Percentiles rank a stretch among this genome's conserved stretches.
Conservation (phyloP, 2,329 filamentous ascomycete species). For the Fusarium armeniacum region DNA sequence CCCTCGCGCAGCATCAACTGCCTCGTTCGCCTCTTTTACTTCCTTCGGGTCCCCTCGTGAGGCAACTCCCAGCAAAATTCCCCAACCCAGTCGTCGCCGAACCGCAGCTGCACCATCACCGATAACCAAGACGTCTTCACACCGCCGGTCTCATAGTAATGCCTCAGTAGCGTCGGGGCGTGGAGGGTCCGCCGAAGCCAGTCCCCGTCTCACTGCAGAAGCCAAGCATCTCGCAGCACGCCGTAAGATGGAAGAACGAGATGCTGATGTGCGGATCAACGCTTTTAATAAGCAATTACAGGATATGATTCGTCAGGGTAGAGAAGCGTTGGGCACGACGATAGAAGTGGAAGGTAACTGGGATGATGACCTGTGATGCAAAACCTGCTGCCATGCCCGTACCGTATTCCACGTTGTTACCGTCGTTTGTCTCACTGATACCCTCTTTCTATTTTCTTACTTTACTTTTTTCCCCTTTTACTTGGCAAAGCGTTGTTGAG, state of each 20-base stretch:
- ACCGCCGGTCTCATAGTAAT: slow-evolving; percentile 63
- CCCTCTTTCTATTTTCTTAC: slow-evolving; percentile 27
- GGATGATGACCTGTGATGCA: slow-evolving; percentile 56
- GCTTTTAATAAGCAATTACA: slow-evolving; percentile 84
- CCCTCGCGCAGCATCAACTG: slow-evolving; percentile 50
- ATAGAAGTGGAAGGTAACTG: slow-evolving; percentile 69
- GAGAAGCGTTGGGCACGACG: slow-evolving; percentile 84
- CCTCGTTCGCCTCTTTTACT: slow-evolving; percentile 55
- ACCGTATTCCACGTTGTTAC: slow-evolving; percentile 6
- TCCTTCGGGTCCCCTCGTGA: slow-evolving; percentile 54
- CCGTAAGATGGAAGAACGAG: slow-evolving; percentile 78
- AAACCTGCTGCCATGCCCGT: slow-evolving; percentile 23
- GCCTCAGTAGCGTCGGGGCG: slow-evolving; percentile 59
- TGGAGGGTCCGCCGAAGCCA: slow-evolving; percentile 52
- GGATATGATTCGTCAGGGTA: slow-evolving; percentile 90
- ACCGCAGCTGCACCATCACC: slow-evolving; percentile 41
- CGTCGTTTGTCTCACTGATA: slow-evolving; percentile 37
- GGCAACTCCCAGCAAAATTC: slow-evolving; percentile 61
- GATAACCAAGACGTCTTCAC: slow-evolving; percentile 31
- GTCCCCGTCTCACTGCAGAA: slow-evolving; percentile 71
- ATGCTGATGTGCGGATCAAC: slow-evolving; percentile 83
- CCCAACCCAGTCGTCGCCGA: slow-evolving; percentile 45
- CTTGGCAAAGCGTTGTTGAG: slow-evolving; percentile 17
- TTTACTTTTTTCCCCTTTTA: slow-evolving; percentile 1
- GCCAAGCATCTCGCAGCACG: slow-evolving; percentile 81